Evolutionary conservation across 2,329 filamentous ascomycete genomes (phyloP).

Genomic region (Fusarium acutatum): DNA sequence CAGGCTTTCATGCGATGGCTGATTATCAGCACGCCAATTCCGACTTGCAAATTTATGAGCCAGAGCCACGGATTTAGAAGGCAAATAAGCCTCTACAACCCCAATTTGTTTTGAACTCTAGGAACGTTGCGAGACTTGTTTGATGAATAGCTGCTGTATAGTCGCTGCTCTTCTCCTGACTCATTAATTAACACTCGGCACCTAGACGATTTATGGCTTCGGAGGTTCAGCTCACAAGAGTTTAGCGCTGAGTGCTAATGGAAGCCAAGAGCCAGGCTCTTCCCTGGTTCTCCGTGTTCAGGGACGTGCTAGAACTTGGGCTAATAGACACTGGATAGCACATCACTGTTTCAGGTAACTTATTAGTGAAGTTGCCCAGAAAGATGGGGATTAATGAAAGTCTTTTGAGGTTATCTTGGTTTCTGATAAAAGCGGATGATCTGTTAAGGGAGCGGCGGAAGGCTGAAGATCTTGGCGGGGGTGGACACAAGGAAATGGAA

Average conservation of each 20-base stretch:
- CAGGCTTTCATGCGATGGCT: neutral
- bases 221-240: slow-evolving; percentile 17
- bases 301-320: slow-evolving; percentile 8
- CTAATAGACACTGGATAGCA: neutral
- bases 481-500: neutral
- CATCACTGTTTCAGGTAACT: slow-evolving; percentile 29
- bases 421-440: neutral
- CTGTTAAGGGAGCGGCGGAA: neutral
- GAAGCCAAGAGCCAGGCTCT: slow-evolving; percentile 5
- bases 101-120: neutral
- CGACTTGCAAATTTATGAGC: neutral
- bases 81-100: neutral
- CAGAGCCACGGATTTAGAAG: neutral
- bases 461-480: slow-evolving; percentile 13
- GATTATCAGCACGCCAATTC: neutral
- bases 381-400: slow-evolving; percentile 6
- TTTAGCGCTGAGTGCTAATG: slow-evolving; percentile 21
- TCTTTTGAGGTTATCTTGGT: slow-evolving; percentile 18
- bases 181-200: slow-evolving; percentile 15
- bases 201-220: slow-evolving; percentile 15
- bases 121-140: neutral
- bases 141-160: neutral
- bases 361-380: neutral
- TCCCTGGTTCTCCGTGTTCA: slow-evolving; percentile 9
- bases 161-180: slow-evolving; percentile 16